Evolutionary conservation across 1,139 yeast species (phyloP), one percentile per base, ranked within the genome.

Genomic region (Suhomyces coccinellae): DNA sequence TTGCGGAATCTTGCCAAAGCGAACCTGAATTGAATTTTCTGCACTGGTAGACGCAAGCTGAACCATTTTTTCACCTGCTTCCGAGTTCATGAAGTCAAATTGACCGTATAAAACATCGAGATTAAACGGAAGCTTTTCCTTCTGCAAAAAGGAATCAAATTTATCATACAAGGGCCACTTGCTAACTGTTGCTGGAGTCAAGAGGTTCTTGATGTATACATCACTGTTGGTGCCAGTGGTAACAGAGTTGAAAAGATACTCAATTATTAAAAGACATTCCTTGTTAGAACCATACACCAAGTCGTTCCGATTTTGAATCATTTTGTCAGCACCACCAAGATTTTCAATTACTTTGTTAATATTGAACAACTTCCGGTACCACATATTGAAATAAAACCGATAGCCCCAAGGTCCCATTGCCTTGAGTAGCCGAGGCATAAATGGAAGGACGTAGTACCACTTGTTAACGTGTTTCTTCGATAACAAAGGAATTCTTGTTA

Each of bases 21-120:
- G 51, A 12, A 51, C 59, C 6, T 53, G 55, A 6, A 85, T 93
- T 1, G 91, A 82, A 41, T 77, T 67, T 40, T 15, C 39, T 27
- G 22, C 30, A 38, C 13, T 47, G 13, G 53, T 47, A 30, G 70
- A 63, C 45, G 82, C 61, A 32, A 63, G 53, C 24, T 71, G 56
- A 3, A 68, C 72, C 38, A 82, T 80, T 45, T 77, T 74, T 9
- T 65, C 56, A 0, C 96, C 97, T 0, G 95, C 93, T 40, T 76
- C 79, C 2, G 78, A 70, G 58, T 87, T 86, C 97, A 90, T 90
- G 78, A 93, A 90, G 61, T 90, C 97, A 52, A 73, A 80, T 53
- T 85, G 83, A 0, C 97, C 97, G 60, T 89, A 90, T 32, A 88
- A 62, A 65, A 90, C 73, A 54, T 80, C 62, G 1, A 79, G 58